These are phyloP conservation scores for Arctium lappa DNA, from an alignment of 129 eudicot genomes.

Conservation along the genomic window DNA sequence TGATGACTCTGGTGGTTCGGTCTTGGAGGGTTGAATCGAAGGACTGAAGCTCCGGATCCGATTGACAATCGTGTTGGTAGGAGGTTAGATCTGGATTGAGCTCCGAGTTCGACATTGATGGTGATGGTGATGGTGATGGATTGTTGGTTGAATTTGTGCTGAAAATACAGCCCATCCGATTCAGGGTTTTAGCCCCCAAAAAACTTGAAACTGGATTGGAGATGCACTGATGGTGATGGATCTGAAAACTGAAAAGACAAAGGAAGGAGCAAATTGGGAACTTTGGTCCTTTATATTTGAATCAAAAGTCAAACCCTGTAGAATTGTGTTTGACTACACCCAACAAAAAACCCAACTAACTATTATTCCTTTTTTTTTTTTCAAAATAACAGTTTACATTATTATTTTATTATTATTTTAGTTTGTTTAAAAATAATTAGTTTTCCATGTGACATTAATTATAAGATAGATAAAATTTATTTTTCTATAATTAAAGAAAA, in stretches of 20 bases:
- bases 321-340: neutral
- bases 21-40: slow-evolving; percentile 51
- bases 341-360: neutral
- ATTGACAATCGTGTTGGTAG: slow-evolving; percentile 56
- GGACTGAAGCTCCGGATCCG: slow-evolving; percentile 54
- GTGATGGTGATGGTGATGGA: slow-evolving; percentile 3
- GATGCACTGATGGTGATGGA: neutral
- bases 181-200: neutral
- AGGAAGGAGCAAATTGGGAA: neutral
- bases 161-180: slow-evolving; percentile 14
- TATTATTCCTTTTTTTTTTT: too few relatives aligned
- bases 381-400: too few relatives aligned
- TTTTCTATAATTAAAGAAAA: too few relatives aligned
- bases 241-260: neutral
- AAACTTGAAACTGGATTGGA: neutral
- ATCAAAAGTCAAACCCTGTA: neutral
- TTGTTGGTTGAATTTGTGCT: slow-evolving; percentile 17
- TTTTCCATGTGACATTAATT: too few relatives aligned
- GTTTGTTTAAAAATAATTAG: too few relatives aligned
- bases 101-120: slow-evolving; percentile 20
- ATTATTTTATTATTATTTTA: too few relatives aligned
- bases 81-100: slow-evolving; percentile 46
- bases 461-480: too few relatives aligned
- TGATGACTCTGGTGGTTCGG: slow-evolving; percentile 50
- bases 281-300: neutral